phyloP scores from a whole-genome alignment of 352 stramenopile species.

The Pythium grandisporangium region DNA sequence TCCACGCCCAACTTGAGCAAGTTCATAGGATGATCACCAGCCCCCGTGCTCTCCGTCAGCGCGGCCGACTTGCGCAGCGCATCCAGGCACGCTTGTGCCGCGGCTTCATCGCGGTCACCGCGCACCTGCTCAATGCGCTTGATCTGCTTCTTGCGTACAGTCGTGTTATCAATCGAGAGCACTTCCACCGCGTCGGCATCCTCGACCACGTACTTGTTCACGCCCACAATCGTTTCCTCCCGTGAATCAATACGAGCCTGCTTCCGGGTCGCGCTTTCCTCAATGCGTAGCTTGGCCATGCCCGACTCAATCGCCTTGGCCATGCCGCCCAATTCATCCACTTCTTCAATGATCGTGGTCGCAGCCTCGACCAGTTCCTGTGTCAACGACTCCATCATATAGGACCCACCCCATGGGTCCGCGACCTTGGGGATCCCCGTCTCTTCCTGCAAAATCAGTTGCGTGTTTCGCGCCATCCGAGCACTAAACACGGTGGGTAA shows the following conservation, averaged over 20 bases:
- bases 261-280: constrained; percentile 95
- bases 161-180: constrained; percentile 90
- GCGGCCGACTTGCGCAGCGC: constrained; percentile 34
- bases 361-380: constrained; percentile 81
- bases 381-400: constrained; percentile 97
- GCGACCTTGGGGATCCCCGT: constrained; percentile 91
- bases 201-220: constrained; percentile 95
- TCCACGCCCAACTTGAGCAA: constrained; percentile 92
- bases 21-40: constrained; percentile 89
- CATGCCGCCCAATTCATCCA: constrained; percentile 94
- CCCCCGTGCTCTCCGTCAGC: constrained; percentile 56
- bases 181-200: constrained; percentile 88
- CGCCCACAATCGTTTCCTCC: constrained; percentile 93
- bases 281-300: constrained; percentile 95
- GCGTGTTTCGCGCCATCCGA: constrained; percentile 96
- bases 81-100: constrained; percentile 47
- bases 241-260: constrained; percentile 92
- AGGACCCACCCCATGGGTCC: constrained; percentile 95
- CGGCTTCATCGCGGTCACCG: constrained; percentile 67
- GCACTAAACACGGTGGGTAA: constrained; percentile 95
- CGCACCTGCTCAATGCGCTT: constrained; percentile 81
- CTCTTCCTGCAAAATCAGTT: constrained; percentile 96
- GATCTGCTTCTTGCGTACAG: constrained; percentile 88
- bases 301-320: constrained; percentile 95
- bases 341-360: constrained; percentile 64